phyloP scores from a whole-genome alignment of 352 stramenopile genomes.

The Phytophthora pini region DNA sequence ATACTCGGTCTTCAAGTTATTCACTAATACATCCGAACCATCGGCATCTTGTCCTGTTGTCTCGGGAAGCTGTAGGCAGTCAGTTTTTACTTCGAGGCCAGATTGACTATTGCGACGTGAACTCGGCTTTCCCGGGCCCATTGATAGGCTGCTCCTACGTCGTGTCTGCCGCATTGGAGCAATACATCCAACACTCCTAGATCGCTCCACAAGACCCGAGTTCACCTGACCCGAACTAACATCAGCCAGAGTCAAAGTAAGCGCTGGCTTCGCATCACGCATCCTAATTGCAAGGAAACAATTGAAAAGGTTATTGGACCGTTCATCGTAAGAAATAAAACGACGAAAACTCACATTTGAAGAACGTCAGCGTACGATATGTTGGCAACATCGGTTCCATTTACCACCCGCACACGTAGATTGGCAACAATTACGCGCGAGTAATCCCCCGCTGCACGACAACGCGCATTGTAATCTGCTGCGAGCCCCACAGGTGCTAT shows the following conservation, averaged over 20 bases:
- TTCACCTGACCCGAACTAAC: conserved; percentile 22
- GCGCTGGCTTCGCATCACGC: conserved; percentile 45
- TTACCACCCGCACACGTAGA: conserved; percentile 54
- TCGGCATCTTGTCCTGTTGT: conserved; percentile 11
- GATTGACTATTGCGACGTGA: conserved; percentile 24
- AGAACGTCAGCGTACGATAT: conserved; percentile 56
- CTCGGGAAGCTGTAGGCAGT: conserved; percentile 31
- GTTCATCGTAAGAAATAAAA: neutral
- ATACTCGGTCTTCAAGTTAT: conserved; percentile 41
- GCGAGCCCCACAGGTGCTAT: conserved; percentile 48
- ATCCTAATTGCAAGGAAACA: conserved; percentile 36
- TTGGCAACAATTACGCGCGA: conserved; percentile 50
- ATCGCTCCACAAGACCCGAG: conserved; percentile 17
- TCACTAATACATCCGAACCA: conserved; percentile 14
- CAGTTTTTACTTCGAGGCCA: conserved; percentile 26
- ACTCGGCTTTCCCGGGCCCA: conserved; percentile 15
- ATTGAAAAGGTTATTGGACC: neutral
- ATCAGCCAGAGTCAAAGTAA: conserved; percentile 57
- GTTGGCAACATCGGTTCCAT: conserved; percentile 45
- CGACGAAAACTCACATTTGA: conserved; percentile 35
- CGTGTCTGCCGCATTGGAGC: conserved; percentile 17
- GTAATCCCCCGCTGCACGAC: conserved; percentile 49
- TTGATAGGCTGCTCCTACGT: conserved; percentile 36
- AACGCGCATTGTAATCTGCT: conserved; percentile 63
- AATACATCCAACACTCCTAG: conserved; percentile 28